A percentile compares a stretch with the other conserved stretches of the same genome.
These are phyloP conservation scores for Alternaria sp. DNA, from an alignment of 2,329 filamentous ascomycete genomes.

Conservation along the genomic window DNA sequence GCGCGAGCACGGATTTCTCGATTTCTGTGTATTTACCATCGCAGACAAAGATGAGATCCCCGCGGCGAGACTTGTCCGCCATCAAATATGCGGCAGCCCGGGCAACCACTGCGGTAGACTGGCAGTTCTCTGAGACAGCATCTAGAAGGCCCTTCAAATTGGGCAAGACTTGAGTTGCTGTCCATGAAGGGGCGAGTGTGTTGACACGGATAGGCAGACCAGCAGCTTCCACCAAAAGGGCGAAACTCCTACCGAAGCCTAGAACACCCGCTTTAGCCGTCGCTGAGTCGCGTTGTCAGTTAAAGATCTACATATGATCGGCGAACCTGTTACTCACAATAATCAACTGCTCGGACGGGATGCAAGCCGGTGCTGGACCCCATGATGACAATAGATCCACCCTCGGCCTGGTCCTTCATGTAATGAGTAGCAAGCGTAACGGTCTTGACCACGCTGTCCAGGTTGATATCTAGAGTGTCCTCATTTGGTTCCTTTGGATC, in stretches of 20 bases:
- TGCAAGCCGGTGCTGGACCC: conserved; percentile 63
- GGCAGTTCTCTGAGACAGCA: conserved; percentile 45
- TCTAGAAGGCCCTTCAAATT: conserved; percentile 54
- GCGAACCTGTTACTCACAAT: conserved; percentile 49
- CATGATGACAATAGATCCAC: conserved; percentile 65
- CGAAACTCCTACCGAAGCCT: conserved; percentile 62
- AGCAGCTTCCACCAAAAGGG: conserved; percentile 49
- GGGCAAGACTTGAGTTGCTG: conserved; percentile 60
- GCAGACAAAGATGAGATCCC: conserved; percentile 63
- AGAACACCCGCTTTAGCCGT: conserved; percentile 65
- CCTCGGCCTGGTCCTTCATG: conserved; percentile 58
- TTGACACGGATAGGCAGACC: conserved; percentile 64
- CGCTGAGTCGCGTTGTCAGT: conserved; percentile 41
- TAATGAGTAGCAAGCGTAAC: conserved; percentile 60
- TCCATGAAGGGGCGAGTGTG: conserved; percentile 65
- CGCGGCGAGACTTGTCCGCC: conserved; percentile 58
- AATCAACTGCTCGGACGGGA: conserved; percentile 62
- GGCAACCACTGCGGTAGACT: conserved; percentile 60
- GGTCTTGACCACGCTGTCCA: conserved; percentile 62
- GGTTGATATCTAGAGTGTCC: conserved; percentile 59
- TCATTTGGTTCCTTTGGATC: conserved; percentile 58
- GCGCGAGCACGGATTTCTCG: conserved; percentile 54
- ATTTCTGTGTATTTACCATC: conserved; percentile 63
- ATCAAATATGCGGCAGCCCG: conserved; percentile 61
- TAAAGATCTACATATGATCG: not conserved